Percentiles rank a stretch among this genome's conserved stretches.
Evolutionary conservation across 2,329 filamentous ascomycete species (phyloP).

Genomic region (Penicillium sp.): DNA sequence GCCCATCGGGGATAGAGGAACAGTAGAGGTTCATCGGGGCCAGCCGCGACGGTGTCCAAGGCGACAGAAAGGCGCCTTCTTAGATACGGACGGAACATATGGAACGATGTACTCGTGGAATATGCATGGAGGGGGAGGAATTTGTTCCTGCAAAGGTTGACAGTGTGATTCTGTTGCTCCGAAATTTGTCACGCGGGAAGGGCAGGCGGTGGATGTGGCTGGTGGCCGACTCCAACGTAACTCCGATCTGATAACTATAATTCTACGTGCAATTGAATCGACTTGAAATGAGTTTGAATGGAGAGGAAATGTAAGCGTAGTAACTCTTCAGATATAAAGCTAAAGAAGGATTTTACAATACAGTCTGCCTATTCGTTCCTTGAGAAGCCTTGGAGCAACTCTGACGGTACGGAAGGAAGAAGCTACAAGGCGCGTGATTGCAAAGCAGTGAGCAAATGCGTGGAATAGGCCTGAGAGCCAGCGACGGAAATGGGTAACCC

Average conservation of each 20-base stretch:
- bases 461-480: no score
- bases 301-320: not conserved
- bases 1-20: constrained; percentile 46
- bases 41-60: constrained; percentile 35
- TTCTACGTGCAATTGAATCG: not conserved
- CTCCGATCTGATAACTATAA: no score
- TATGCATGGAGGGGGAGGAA: constrained; percentile 15
- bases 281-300: not conserved
- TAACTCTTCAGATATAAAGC: not conserved
- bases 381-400: no score
- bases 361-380: no score
- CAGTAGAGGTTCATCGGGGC: constrained; percentile 42
- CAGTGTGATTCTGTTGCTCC: constrained; percentile 13
- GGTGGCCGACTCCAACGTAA: not conserved
- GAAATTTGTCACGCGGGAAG: constrained; percentile 22
- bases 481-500: no score
- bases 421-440: no score
- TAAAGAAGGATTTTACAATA: not conserved
- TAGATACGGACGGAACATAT: constrained; percentile 43
- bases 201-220: constrained; percentile 24
- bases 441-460: no score
- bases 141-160: constrained; percentile 6
- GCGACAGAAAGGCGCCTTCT: constrained; percentile 37
- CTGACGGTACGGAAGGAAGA: no score
- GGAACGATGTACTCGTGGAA: constrained; percentile 14